These are phyloP conservation scores for Magnolia officinalis DNA, from an alignment of 164 flowering plant species.

Conservation along the genomic window DNA sequence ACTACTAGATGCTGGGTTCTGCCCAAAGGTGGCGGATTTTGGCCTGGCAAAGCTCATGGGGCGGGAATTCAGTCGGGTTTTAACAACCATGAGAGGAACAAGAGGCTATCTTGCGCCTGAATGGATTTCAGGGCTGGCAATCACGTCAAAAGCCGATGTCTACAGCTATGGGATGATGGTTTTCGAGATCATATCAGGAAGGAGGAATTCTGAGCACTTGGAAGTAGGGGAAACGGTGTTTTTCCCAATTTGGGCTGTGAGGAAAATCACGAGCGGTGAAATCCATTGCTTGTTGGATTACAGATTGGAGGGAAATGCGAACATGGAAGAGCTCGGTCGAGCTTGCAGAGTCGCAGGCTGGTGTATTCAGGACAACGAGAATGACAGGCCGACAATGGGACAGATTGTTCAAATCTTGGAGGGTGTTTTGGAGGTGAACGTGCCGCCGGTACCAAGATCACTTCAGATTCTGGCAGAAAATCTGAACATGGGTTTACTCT, in stretches of 20 bases:
- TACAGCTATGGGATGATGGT: conserved; percentile 44
- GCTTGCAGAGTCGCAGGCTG: conserved; percentile 30
- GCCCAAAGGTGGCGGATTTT: conserved; percentile 41
- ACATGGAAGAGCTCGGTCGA: conserved; percentile 25
- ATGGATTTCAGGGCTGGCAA: conserved; percentile 37
- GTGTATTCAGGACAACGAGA: conserved; percentile 41
- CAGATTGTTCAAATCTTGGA: conserved; percentile 39
- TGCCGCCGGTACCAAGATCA: conserved; percentile 30
- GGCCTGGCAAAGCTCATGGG: conserved; percentile 41
- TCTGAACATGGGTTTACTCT: background rate
- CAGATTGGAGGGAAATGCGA: conserved; percentile 26
- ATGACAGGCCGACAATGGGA: conserved; percentile 36
- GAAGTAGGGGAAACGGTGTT: conserved; percentile 13
- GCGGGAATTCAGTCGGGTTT: conserved; percentile 33
- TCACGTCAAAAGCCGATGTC: conserved; percentile 41
- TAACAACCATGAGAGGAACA: conserved; percentile 42
- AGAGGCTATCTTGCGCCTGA: conserved; percentile 44
- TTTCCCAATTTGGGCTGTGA: conserved; percentile 35
- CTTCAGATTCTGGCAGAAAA: conserved; percentile 22
- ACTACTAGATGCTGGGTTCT: conserved; percentile 29
- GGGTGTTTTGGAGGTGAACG: conserved; percentile 28
- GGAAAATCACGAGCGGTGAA: conserved; percentile 11
- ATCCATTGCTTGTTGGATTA: conserved; percentile 20
- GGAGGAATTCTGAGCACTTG: conserved; percentile 22
- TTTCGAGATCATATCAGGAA: conserved; percentile 33